Base-by-base conservation (phyloP, 345 rosid species). In the Aquilaria yunnanensis region DNA sequence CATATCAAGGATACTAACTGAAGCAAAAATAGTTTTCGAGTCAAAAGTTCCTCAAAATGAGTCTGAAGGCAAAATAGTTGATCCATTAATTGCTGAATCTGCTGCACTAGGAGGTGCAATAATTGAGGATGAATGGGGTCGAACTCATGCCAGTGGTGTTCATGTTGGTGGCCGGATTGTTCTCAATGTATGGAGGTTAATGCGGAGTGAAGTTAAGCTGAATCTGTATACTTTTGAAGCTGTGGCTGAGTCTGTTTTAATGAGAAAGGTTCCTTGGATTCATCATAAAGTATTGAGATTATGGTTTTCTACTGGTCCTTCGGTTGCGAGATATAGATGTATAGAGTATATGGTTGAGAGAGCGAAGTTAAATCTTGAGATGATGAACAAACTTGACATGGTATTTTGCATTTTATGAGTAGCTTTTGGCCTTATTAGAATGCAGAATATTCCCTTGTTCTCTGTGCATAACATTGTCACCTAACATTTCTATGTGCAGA, bases 81-180 rank as follows among this genome's bases (percentile, higher is more conserved):
- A 83, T 63, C 69, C 85, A 43, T 66, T 77, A 66, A 57, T 62
- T 67, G 67, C 70, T 52, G 89, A 74, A 60, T 70, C 80, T 75
- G 71, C 51, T 74, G 64, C 70, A 31, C 61, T 59, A 23, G 85
- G 75, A 54, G 88, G 78, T 79, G 80, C 83, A 66, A 65, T 89
- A 54, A 78, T 87, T 68, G 91, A 87, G 73, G 96, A 92, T 66
- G 98, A 92, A 69, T 89, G 96, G 98, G 98, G 98, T 32, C 82
- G 98, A 65, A 92, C 98, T 66, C 98, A 92, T 82, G 93, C 96
- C 48, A 89, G 98, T 60, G 96, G 98, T 72, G 80, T 93, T 71
- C 98, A 90, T 74, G 98, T 93, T 71, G 94, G 87, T 57, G 98
- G 98, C 62, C 84, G 98, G 77, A 67, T 93, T 71, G 87, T 93